Conservation (phyloP, 192 early-diverging fungal species). For the Coemansia furcata region DNA sequence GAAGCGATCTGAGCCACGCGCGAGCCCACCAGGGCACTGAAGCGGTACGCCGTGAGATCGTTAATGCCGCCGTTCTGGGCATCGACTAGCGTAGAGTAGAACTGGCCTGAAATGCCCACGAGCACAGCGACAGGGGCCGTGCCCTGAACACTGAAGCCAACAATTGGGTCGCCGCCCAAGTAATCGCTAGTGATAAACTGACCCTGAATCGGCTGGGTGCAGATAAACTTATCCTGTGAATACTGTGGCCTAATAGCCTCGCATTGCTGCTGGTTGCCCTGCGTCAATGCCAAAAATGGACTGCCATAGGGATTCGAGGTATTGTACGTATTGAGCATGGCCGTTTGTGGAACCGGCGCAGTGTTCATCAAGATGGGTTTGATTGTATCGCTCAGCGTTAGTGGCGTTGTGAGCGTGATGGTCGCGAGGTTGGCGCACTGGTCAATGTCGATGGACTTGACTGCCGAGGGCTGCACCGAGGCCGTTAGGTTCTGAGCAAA, state of each 20-base stretch:
- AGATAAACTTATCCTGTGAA: slow-evolving; percentile 13
- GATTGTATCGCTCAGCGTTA: slow-evolving; percentile 17
- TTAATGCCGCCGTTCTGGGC: slow-evolving; percentile 24
- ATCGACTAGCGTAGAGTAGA: slow-evolving; percentile 27
- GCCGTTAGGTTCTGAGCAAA: slow-evolving; percentile 11
- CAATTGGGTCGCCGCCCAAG: slow-evolving; percentile 46
- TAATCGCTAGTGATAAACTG: slow-evolving; percentile 34
- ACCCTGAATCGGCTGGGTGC: slow-evolving; percentile 33
- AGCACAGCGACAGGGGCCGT: slow-evolving; percentile 25
- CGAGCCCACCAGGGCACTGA: slow-evolving; percentile 24
- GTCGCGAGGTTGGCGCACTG: slow-evolving; percentile 34
- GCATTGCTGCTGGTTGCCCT: slow-evolving; percentile 19
- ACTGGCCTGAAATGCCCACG: slow-evolving; percentile 36
- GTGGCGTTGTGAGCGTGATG: slow-evolving; percentile 19
- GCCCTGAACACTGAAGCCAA: slow-evolving; percentile 27
- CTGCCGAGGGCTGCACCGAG: background rate
- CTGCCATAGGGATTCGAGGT: slow-evolving; percentile 15
- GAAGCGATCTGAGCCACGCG: slow-evolving; percentile 22
- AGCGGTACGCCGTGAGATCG: slow-evolving; percentile 39
- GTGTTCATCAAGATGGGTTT: slow-evolving; percentile 29
- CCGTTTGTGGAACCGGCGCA: background rate
- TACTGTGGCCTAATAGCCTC: slow-evolving; percentile 19
- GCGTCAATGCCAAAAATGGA: slow-evolving; percentile 26
- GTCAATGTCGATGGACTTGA: slow-evolving; percentile 26
- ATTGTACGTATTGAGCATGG: slow-evolving; percentile 26